These are phyloP conservation scores for Erodium texanum DNA, from an alignment of 441 rosid species.

Conservation along the genomic window DNA sequence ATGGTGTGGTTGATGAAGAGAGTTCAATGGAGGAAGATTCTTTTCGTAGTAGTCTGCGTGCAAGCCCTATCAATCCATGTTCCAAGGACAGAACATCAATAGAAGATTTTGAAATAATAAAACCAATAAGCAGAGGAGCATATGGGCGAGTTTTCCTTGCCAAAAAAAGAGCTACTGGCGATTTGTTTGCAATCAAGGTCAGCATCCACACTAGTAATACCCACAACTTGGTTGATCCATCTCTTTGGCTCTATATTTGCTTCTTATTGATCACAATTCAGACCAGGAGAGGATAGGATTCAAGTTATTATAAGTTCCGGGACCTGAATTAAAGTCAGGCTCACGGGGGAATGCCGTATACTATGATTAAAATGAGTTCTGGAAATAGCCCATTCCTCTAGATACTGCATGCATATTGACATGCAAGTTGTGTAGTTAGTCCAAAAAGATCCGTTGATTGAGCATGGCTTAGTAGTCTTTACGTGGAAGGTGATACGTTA, in stretches of 20 bases:
- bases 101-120: constrained; percentile 96
- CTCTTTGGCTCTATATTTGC: background rate
- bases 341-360: background rate
- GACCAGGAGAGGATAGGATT: background rate
- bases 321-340: background rate
- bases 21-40: constrained; percentile 76
- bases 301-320: background rate
- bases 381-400: background rate
- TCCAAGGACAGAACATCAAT: constrained; percentile 87
- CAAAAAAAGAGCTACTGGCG: constrained; percentile 85
- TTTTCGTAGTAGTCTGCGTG: constrained; percentile 56
- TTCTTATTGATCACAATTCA: background rate
- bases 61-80: constrained; percentile 75
- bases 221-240: background rate
- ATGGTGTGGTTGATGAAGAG: constrained; percentile 65
- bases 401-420: background rate
- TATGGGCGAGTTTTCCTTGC: constrained; percentile 94
- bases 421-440: background rate
- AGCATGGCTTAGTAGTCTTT: background rate
- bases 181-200: constrained; percentile 94
- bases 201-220: constrained; percentile 9
- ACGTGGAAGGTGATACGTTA: constrained; percentile 10
- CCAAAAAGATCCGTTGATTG: background rate
- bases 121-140: constrained; percentile 97
- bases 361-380: background rate